phyloP scores from a whole-genome alignment of 1,284 basidiomycete species.

The Leccinum fuscescens region DNA sequence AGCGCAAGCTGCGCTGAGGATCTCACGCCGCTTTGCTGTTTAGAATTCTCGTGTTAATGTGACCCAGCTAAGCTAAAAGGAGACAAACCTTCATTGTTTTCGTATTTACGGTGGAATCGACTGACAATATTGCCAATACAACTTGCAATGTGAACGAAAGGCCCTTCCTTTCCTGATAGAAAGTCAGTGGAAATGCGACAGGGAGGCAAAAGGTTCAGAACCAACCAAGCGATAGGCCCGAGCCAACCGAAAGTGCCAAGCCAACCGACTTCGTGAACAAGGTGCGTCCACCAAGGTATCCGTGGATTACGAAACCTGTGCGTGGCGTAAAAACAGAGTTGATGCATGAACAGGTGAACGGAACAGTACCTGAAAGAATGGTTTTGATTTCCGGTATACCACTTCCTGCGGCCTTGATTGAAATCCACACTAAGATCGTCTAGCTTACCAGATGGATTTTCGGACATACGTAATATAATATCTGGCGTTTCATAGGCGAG shows the following conservation, averaged over 20 bases:
- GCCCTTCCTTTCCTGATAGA: constrained; percentile 79
- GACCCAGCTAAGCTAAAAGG: background rate
- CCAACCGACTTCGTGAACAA: constrained; percentile 92
- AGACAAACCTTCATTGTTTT: constrained; percentile 82
- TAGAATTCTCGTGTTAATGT: background rate
- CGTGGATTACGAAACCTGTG: constrained; percentile 94
- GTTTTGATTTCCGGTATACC: constrained; percentile 98
- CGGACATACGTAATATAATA: constrained; percentile 76
- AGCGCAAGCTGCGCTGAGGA: constrained; percentile 89
- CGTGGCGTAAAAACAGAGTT: constrained; percentile 3
- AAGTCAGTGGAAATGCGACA: constrained; percentile 5
- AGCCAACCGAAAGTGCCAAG: constrained; percentile 86
- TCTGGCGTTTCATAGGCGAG: constrained; percentile 53
- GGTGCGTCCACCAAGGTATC: constrained; percentile 89
- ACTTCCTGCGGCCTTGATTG: constrained; percentile 80
- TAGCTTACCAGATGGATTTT: constrained; percentile 9
- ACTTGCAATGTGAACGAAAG: constrained; percentile 94
- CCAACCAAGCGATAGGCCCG: constrained; percentile 80
- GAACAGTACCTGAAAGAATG: constrained; percentile 75
- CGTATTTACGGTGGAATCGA: constrained; percentile 84
- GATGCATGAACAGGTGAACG: background rate
- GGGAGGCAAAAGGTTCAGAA: constrained; percentile 6
- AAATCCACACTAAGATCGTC: constrained; percentile 14
- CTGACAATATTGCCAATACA: constrained; percentile 96
- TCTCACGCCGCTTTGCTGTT: constrained; percentile 84